phyloP scores from a whole-genome alignment of 2,329 filamentous ascomycete species.

The Pseudocercospora cruenta region DNA sequence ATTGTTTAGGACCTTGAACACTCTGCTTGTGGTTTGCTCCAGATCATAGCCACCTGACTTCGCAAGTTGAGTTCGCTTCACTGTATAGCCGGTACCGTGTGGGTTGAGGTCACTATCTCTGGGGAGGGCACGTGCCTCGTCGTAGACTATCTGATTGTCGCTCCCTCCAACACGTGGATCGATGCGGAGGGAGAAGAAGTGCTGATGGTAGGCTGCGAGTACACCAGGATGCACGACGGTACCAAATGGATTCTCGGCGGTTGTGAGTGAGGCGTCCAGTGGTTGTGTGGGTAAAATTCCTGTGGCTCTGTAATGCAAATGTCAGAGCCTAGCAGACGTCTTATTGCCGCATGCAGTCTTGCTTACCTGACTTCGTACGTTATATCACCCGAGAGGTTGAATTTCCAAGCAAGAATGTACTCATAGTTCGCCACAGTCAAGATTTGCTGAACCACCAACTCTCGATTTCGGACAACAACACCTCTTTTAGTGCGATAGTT shows the following conservation, averaged over 20 bases:
- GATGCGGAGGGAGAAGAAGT: slow-evolving; percentile 66
- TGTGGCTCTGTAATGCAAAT: slow-evolving; percentile 54
- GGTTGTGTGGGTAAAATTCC: slow-evolving; percentile 70
- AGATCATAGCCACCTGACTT: slow-evolving; percentile 56
- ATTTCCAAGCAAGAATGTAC: slow-evolving; percentile 67
- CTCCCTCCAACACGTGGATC: slow-evolving; percentile 53
- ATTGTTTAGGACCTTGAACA: slow-evolving; percentile 55
- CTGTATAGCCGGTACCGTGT: slow-evolving; percentile 56
- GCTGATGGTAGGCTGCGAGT: slow-evolving; percentile 72
- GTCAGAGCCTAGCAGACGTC: no score
- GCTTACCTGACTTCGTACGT: slow-evolving; percentile 61
- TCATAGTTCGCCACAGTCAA: slow-evolving; percentile 72
- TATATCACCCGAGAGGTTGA: slow-evolving; percentile 70
- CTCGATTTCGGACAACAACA: slow-evolving; percentile 63
- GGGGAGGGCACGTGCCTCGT: slow-evolving; percentile 63
- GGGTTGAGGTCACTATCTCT: slow-evolving; percentile 58
- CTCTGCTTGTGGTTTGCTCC: slow-evolving; percentile 49
- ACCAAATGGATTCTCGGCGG: slow-evolving; percentile 65
- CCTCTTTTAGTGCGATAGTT: slow-evolving; percentile 67
- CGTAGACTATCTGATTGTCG: slow-evolving; percentile 53
- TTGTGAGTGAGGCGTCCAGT: slow-evolving; percentile 66
- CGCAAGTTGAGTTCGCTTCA: slow-evolving; percentile 51
- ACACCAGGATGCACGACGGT: slow-evolving; percentile 71
- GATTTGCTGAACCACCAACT: slow-evolving; percentile 68
- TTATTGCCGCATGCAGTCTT: no score